Evolutionary conservation across 176 grass and related monocot genomes (phyloP), one percentile per base, ranked within the genome.

Genomic region (Tillandsia fasciculata): DNA sequence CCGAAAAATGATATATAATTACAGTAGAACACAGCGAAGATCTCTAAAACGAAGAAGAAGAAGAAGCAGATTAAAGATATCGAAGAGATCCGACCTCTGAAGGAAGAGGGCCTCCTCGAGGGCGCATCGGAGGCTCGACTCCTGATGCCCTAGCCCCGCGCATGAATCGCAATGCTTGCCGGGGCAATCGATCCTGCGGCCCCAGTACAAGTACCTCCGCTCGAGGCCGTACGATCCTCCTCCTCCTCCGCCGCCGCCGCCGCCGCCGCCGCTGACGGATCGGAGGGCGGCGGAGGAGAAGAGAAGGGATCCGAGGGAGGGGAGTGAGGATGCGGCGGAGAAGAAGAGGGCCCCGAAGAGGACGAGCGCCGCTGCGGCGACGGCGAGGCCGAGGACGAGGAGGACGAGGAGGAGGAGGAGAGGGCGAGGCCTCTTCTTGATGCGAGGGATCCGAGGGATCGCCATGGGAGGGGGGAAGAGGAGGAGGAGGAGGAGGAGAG

Each of bases 71-170:
- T 42, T 42, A 42, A 57, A 57, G 13, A 57, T 33, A 26, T 57
- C 12, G 11, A 51, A 59, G 51, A 61, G 56, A 61, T 61, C 2
- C 10, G 53, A 92, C 89, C 93, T 90, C 53, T 85, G 74, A 24
- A 97, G 93, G 76, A 87, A 91, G 50, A 97, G 77, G 51, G 93
- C 93, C 72, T 92, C 93, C 76, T 97, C 93, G 61, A 97, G 93
- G 70, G 93, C 93, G 77, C 93, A 97, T 61, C 93, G 78, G 48
- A 97, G 81, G 86, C 89, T 92, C 58, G 93, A 90, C 77, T 97
- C 89, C 79, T 92, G 89, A 80, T 90, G 89, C 12, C 86, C 89
- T 18, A 97, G 79, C 1, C 89, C 93, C n/a, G 93, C 86, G 84
- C 89, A 92, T 29, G 79, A 78, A 63, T 75, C 77, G 77, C 93